Evolutionary conservation across 192 early-diverging fungal genomes (phyloP).

Genomic region (Geranomyces michiganensis): DNA sequence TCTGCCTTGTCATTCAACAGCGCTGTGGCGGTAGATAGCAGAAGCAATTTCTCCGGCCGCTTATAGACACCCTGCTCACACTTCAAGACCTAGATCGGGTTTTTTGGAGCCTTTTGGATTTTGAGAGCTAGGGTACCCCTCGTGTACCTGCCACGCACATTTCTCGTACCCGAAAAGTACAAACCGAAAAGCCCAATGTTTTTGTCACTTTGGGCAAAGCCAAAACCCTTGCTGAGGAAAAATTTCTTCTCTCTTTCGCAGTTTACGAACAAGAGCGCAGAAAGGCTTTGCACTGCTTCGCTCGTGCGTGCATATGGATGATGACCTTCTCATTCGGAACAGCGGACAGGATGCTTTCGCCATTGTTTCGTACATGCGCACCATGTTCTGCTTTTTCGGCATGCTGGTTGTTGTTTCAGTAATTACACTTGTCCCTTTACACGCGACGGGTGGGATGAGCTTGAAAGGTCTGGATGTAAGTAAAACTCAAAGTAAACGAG

Average conservation of each 20-base stretch:
- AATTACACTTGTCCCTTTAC: constrained; percentile 71
- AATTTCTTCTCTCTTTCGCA: neutral
- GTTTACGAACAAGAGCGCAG: neutral
- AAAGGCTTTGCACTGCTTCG: constrained; percentile 12
- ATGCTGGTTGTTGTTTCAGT: constrained; percentile 58
- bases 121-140: constrained; percentile 64
- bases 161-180: constrained; percentile 62
- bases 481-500: constrained; percentile 62
- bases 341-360: constrained; percentile 77
- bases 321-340: constrained; percentile 16
- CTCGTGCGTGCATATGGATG: constrained; percentile 2
- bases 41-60: too few species aligned
- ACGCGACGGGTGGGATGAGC: constrained; percentile 55
- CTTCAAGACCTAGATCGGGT: neutral
- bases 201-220: too few species aligned
- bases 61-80: too few species aligned
- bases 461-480: constrained; percentile 59
- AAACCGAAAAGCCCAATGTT: neutral
- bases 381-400: constrained; percentile 67
- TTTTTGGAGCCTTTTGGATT: constrained; percentile 67
- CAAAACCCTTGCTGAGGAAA: too few species aligned
- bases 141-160: constrained; percentile 74
- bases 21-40: constrained; percentile 48
- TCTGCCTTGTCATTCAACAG: constrained; percentile 74
- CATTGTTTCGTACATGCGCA: constrained; percentile 72